These are phyloP conservation scores for Scytalidium lignicola DNA, from an alignment of 2,329 filamentous ascomycete genomes.

Conservation along the genomic window DNA sequence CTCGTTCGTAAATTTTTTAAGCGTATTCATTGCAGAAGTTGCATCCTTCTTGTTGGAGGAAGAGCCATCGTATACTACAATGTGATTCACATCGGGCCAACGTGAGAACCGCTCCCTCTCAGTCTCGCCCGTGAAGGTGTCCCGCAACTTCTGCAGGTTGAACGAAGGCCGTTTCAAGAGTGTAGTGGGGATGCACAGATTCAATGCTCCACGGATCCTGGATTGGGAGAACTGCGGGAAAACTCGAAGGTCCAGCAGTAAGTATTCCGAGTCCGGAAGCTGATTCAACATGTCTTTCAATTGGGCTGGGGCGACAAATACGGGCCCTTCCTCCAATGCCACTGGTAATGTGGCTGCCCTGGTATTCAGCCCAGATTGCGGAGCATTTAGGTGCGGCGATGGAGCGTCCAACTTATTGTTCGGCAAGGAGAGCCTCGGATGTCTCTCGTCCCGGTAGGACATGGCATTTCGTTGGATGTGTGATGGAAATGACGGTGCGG, in stretches of 20 bases:
- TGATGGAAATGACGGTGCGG: conserved; percentile 28
- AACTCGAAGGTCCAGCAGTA: conserved; percentile 82
- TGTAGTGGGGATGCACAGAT: conserved; percentile 92
- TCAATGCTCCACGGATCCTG: conserved; percentile 75
- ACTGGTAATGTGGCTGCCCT: conserved; percentile 50
- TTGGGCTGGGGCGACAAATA: conserved; percentile 48
- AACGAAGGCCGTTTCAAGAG: conserved; percentile 87
- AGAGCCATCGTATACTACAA: conserved; percentile 81
- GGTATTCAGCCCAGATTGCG: conserved; percentile 15
- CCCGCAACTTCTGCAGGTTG: conserved; percentile 79
- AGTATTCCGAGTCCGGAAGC: conserved; percentile 29
- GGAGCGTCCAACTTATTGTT: conserved; percentile 40
- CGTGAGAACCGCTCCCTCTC: conserved; percentile 68
- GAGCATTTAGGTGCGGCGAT: conserved; percentile 25
- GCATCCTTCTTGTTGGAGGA: conserved; percentile 79
- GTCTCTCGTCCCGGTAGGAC: conserved; percentile 40
- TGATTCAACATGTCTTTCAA: conserved; percentile 52
- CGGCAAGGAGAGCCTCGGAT: conserved; percentile 51
- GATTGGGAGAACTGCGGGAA: conserved; percentile 74
- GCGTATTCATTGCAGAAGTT: conserved; percentile 72
- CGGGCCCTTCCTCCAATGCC: conserved; percentile 40
- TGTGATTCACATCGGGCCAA: conserved; percentile 70
- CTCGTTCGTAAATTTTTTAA: conserved; percentile 88
- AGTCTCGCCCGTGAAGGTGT: conserved; percentile 71
- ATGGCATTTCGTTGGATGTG: conserved; percentile 17